A percentile compares a stretch with the other conserved stretches of the same genome.
Conservation (phyloP, 441 rosid genomes). For the Croton setiger region DNA sequence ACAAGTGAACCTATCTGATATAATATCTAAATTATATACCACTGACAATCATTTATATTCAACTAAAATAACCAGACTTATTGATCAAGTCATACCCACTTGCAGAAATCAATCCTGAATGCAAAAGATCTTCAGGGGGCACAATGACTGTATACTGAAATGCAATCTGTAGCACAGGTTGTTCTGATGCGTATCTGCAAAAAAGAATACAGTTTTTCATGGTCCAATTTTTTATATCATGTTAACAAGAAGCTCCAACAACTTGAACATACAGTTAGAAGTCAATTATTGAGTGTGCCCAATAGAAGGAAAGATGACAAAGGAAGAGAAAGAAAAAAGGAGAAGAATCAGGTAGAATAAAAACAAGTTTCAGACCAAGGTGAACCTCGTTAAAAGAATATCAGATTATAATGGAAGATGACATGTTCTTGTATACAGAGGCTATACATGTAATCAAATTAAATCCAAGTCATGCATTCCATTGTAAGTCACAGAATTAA, state of each 20-base stretch:
- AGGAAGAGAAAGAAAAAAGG: not conserved
- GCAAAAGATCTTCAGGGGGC: slow-evolving; percentile 74
- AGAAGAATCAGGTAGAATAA: not conserved
- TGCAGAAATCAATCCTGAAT: slow-evolving; percentile 46
- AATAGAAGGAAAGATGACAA: not conserved
- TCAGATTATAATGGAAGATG: not conserved
- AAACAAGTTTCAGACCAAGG: not conserved
- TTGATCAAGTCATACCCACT: slow-evolving; percentile 56
- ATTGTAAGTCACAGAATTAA: not conserved
- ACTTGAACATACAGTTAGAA: not conserved
- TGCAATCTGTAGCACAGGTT: slow-evolving; percentile 88
- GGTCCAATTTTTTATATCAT: not conserved
- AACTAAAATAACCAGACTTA: not conserved
- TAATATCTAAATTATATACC: slow-evolving; percentile 4
- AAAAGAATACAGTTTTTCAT: not conserved
- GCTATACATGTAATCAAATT: not conserved
- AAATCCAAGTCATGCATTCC: not conserved
- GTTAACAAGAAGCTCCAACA: slow-evolving; percentile 10
- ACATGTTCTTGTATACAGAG: not conserved
- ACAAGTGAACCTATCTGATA: not conserved
- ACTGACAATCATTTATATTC: not conserved
- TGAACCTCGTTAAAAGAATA: not conserved
- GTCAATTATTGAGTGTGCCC: not conserved
- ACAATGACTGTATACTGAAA: slow-evolving; percentile 89
- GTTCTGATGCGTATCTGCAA: slow-evolving; percentile 76